Percentiles rank a stretch among this genome's conserved stretches.
phyloP scores from a whole-genome alignment of 768 basidiomycete genomes.

The Tricholoma saponaceum region DNA sequence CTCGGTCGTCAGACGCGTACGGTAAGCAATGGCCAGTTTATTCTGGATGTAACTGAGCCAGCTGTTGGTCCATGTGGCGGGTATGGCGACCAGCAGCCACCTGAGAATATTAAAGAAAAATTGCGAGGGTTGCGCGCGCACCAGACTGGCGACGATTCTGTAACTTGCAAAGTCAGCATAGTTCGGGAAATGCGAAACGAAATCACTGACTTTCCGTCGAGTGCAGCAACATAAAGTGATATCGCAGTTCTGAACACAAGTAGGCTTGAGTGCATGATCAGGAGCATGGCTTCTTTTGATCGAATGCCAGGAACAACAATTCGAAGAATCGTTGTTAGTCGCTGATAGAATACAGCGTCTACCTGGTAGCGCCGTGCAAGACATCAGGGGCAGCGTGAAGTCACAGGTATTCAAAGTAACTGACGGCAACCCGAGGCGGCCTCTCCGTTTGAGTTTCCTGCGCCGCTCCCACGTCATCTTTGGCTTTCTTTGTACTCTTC shows the following conservation, averaged over 20 bases:
- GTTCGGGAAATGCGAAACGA: background rate
- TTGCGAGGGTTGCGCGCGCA: slow-evolving; percentile 72
- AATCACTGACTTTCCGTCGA: slow-evolving; percentile 77
- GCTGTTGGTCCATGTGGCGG: slow-evolving; percentile 90
- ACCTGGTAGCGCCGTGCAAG: slow-evolving; percentile 42
- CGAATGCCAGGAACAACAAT: slow-evolving; percentile 86
- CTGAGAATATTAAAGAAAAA: slow-evolving; percentile 84
- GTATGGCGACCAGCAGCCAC: slow-evolving; percentile 91
- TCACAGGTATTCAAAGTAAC: slow-evolving; percentile 17
- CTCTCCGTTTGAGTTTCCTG: slow-evolving; percentile 28
- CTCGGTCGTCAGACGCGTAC: slow-evolving; percentile 79
- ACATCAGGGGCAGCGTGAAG: background rate
- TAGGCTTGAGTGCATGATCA: slow-evolving; percentile 85
- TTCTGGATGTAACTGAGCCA: slow-evolving; percentile 93
- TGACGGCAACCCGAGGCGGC: slow-evolving; percentile 64
- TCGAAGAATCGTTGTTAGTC: slow-evolving; percentile 69
- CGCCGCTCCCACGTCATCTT: slow-evolving; percentile 7
- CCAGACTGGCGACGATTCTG: slow-evolving; percentile 93
- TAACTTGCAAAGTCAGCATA: background rate
- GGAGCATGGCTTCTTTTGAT: slow-evolving; percentile 83
- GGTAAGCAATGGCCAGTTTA: slow-evolving; percentile 86
- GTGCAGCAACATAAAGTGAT: slow-evolving; percentile 88
- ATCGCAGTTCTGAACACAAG: slow-evolving; percentile 88
- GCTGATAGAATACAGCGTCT: slow-evolving; percentile 87
- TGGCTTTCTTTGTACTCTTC: slow-evolving; percentile 30